Percentiles rank a stretch among this genome's conserved stretches.
phyloP scores from a whole-genome alignment of 441 rosid species.

The Gossypium davidsonii region DNA sequence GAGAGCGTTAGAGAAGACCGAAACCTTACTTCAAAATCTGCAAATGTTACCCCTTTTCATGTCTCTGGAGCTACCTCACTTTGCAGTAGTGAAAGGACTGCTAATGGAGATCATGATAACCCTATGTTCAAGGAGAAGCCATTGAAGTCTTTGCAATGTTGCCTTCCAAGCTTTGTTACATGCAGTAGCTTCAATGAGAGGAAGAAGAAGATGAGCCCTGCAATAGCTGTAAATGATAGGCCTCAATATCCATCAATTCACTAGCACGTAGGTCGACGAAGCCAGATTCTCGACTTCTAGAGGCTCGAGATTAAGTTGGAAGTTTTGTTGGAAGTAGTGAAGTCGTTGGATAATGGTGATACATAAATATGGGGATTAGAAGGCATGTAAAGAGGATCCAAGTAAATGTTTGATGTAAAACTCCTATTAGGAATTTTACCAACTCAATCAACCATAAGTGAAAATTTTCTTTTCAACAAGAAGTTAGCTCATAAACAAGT shows the following conservation, averaged over 20 bases:
- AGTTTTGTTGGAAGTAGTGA: slow-evolving; percentile 6
- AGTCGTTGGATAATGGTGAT: not conserved
- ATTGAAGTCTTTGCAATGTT: slow-evolving; percentile 39
- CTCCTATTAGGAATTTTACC: slow-evolving; percentile 2
- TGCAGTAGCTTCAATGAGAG: slow-evolving; percentile 53
- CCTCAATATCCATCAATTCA: slow-evolving; percentile 10
- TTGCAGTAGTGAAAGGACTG: slow-evolving; percentile 38
- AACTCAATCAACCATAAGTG: not conserved
- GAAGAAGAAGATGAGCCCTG: slow-evolving; percentile 59
- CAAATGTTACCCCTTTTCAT: slow-evolving; percentile 35
- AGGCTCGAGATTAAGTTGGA: slow-evolving; percentile 10
- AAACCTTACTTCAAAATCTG: slow-evolving; percentile 24
- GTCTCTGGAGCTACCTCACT: slow-evolving; percentile 42
- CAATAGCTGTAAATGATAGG: slow-evolving; percentile 34
- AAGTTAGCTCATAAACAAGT: not conserved
- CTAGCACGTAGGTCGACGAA: slow-evolving; percentile 24
- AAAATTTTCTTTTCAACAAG: not conserved
- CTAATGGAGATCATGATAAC: slow-evolving; percentile 30
- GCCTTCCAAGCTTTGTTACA: slow-evolving; percentile 59
- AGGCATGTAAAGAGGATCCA: slow-evolving; percentile 21
- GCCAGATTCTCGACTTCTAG: slow-evolving; percentile 7
- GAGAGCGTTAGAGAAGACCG: slow-evolving; percentile 47
- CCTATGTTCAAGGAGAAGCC: slow-evolving; percentile 36
- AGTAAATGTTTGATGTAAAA: slow-evolving; percentile 8
- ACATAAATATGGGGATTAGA: not conserved